phyloP scores from a whole-genome alignment of 1,139 yeast species.

The Lodderomyces parapsilosis region DNA sequence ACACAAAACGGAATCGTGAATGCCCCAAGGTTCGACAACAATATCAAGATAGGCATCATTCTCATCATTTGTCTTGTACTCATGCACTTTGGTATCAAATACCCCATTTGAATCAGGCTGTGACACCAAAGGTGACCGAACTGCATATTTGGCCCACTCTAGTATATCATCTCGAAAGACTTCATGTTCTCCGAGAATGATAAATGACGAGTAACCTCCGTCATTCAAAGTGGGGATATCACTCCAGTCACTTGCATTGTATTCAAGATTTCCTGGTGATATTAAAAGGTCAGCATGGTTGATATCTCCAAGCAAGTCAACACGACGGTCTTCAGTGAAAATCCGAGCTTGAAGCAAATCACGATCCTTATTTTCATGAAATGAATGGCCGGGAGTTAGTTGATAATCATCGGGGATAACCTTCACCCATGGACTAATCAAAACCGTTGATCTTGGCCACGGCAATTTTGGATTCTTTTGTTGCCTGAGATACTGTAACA shows the following conservation, averaged over 20 bases:
- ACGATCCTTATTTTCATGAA: constrained; percentile 28
- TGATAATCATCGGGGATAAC: constrained; percentile 13
- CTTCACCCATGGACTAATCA: constrained; percentile 42
- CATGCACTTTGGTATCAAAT: constrained; percentile 19
- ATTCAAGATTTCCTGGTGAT: constrained; percentile 19
- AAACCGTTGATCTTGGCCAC: constrained; percentile 31
- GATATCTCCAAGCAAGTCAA: constrained; percentile 12
- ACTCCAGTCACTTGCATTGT: constrained; percentile 30
- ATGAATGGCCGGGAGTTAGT: constrained; percentile 29
- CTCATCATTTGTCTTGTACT: constrained; percentile 12
- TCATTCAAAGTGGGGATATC: constrained; percentile 31
- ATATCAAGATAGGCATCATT: constrained; percentile 19
- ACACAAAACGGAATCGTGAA: constrained; percentile 38
- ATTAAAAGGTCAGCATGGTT: constrained; percentile 11
- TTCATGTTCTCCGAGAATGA: constrained; percentile 44
- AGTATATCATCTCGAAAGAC: constrained; percentile 41
- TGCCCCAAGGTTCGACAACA: constrained; percentile 44
- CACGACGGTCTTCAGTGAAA: neutral
- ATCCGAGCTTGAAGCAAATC: constrained; percentile 27
- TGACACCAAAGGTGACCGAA: constrained; percentile 26
- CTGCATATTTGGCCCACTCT: constrained; percentile 35
- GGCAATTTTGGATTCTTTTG: constrained; percentile 13
- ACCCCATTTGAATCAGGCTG: constrained; percentile 28
- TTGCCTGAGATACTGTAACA: constrained; percentile 26
- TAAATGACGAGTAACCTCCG: constrained; percentile 26